Evolutionary conservation across 2,329 filamentous ascomycete genomes (phyloP).

Genomic region (Ascochyta viciae-villosae): DNA sequence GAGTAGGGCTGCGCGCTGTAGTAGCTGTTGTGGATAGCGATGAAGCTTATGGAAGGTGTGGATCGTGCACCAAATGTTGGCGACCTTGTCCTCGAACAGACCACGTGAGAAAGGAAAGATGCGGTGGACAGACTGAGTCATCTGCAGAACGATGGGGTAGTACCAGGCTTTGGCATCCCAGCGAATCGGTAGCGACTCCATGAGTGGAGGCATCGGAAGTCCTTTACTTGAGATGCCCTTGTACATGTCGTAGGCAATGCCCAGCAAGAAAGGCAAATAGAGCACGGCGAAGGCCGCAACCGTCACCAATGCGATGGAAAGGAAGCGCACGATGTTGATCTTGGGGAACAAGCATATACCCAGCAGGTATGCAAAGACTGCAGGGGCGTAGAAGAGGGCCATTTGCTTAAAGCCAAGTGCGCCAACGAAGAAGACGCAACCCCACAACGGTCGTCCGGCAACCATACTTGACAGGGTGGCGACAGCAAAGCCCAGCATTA

Average conservation of each 20-base stretch:
- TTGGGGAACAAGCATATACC: constrained; percentile 83
- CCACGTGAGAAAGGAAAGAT: constrained; percentile 96
- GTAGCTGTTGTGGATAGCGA: constrained; percentile 70
- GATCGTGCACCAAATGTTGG: constrained; percentile 95
- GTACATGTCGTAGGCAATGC: constrained; percentile 72
- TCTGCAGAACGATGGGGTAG: constrained; percentile 77
- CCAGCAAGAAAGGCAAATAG: constrained; percentile 76
- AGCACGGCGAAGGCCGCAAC: constrained; percentile 75
- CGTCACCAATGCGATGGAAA: constrained; percentile 79
- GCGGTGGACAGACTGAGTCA: constrained; percentile 86
- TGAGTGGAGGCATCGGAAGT: constrained; percentile 65
- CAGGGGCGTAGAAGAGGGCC: constrained; percentile 95
- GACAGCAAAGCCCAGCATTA: constrained; percentile 92
- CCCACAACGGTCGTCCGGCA: constrained; percentile 84
- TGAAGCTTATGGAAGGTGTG: constrained; percentile 90
- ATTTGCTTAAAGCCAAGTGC: constrained; percentile 99
- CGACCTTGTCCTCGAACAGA: constrained; percentile 97
- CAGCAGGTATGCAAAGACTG: constrained; percentile 88
- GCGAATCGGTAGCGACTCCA: constrained; percentile 67
- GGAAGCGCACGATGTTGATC: constrained; percentile 70
- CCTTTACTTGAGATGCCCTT: constrained; percentile 67
- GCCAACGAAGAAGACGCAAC: constrained; percentile 89
- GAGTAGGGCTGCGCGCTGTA: constrained; percentile 78
- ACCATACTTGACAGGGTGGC: constrained; percentile 89
- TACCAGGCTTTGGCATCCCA: constrained; percentile 70